Conservation (phyloP, 1,139 yeast species). For the Pichia cactophila region DNA sequence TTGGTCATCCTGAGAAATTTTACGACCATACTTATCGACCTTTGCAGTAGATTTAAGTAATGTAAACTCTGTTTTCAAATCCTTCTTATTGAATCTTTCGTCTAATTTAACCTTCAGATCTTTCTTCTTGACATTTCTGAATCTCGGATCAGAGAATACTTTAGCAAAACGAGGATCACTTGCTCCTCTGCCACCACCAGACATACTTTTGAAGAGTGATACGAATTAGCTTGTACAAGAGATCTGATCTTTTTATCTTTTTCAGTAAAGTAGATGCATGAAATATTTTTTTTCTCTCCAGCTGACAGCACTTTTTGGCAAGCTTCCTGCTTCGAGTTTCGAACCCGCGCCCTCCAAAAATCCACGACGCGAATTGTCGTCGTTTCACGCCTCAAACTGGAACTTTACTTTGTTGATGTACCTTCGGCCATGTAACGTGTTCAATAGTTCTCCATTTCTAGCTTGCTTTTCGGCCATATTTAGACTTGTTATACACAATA, state of each 20-base stretch:
- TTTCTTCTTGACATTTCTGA: slow-evolving; percentile 63
- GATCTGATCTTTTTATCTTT: too few species aligned
- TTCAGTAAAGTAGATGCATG: too few species aligned
- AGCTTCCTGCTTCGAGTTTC: too few species aligned
- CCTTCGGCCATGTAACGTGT: too few species aligned
- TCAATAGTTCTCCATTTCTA: too few species aligned
- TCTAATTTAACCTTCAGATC: slow-evolving; percentile 75
- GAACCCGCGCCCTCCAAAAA: too few species aligned
- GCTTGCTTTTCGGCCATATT: too few species aligned
- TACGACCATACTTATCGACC: slow-evolving; percentile 85
- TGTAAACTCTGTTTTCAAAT: slow-evolving; percentile 35
- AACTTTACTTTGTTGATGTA: too few species aligned
- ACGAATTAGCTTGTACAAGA: not conserved
- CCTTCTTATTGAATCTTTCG: slow-evolving; percentile 73
- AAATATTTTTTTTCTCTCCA: too few species aligned
- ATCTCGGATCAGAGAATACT: slow-evolving; percentile 84
- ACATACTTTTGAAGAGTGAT: not conserved
- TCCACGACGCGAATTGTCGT: too few species aligned
- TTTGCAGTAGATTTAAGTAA: slow-evolving; percentile 51
- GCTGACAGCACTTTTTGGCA: too few species aligned
- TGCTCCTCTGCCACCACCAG: slow-evolving; percentile 19
- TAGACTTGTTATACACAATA: not conserved
- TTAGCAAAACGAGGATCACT: slow-evolving; percentile 70
- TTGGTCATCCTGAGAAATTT: slow-evolving; percentile 35
- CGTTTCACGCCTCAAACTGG: too few species aligned